Base-by-base conservation (phyloP, 2,329 filamentous ascomycete genomes). In the Apiospora malaysiana region DNA sequence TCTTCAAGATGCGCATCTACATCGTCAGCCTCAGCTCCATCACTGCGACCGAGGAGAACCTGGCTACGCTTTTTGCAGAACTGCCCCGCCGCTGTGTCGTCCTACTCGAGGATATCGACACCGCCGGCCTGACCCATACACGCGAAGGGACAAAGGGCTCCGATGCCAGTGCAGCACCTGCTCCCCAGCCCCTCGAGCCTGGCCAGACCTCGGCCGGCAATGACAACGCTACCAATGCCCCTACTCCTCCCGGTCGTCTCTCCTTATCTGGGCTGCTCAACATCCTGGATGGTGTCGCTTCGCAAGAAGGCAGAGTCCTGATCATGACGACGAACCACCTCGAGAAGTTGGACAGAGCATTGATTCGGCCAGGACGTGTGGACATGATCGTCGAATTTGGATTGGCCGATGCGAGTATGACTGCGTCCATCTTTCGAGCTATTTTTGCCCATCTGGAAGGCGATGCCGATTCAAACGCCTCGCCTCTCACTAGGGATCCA, bases 231-330 rank as follows among this genome's bases (percentile, higher is more conserved):
- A 69, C 9, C 10, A 45, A 4, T 27, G 12, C 37, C 23, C 18
- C 25, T 12, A 75, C 49, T 70, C 8, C 73, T 27, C 40, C 67
- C 27, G 76, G 79, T 1, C 81, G 85, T 4, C 81, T 96, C 63
- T 93, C 92, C 0, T 86, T 96, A 1, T 94, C 92, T 0, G 93
- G 92, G 0, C 84, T 96, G 2, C 88, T 96, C 66, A 96, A 96
- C 80, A 92, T 93, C 66, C 90, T 96, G 51, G 93, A 97, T 75
- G 93, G 94, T 49, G 89, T 91, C 8, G 88, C 88, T 23, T 89
- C 88, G 10, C 88, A 90, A 73, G 89, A 91, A 76, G 88, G 89
- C 8, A 86, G 88, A n/a, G 83, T 90, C 6, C 83, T 91, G 18
- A 86, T 91, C 78, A 91, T 90, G 89, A 91, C 89, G 2, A 90